Evolutionary conservation across 2,329 filamentous ascomycete species (phyloP).

Genomic region (Xylariaceae sp.): DNA sequence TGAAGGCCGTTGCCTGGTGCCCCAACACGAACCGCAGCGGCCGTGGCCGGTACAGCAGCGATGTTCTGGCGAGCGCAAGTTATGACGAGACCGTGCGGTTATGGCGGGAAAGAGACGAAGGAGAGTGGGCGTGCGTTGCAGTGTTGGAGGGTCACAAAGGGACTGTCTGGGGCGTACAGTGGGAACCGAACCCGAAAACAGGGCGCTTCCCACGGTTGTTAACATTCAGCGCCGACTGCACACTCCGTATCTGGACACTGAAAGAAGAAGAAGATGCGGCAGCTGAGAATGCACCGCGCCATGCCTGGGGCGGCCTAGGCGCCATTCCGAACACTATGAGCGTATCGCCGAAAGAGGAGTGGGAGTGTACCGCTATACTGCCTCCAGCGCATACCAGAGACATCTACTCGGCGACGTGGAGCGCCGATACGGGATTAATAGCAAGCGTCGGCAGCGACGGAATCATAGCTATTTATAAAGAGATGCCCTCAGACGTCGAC

Average conservation of each 20-base stretch:
- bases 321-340: conserved; percentile 89
- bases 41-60: conserved; percentile 48
- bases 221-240: conserved; percentile 80
- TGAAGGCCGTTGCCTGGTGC: conserved; percentile 92
- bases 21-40: conserved; percentile 54
- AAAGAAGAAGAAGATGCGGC: conserved; percentile 49
- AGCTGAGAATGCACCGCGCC: conserved; percentile 32
- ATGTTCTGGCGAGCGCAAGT: conserved; percentile 81
- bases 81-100: conserved; percentile 89
- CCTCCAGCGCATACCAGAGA: conserved; percentile 72
- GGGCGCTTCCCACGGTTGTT: conserved; percentile 57
- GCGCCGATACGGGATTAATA: conserved; percentile 65
- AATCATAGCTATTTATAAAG: conserved; percentile 70
- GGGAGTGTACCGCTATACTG: conserved; percentile 71
- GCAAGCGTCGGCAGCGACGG: conserved; percentile 91
- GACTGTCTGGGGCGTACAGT: conserved; percentile 88
- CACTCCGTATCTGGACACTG: conserved; percentile 72
- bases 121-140: conserved; percentile 86
- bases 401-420: conserved; percentile 84
- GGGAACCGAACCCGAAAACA: conserved; percentile 46
- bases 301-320: conserved; percentile 41
- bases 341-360: conserved; percentile 70
- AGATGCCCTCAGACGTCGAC: conserved; percentile 35
- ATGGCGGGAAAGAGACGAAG: conserved; percentile 83
- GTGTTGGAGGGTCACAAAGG: conserved; percentile 73